Evolutionary conservation across 495 filamentous ascomycete genomes (phyloP).

Genomic region (Parmelia sp.): DNA sequence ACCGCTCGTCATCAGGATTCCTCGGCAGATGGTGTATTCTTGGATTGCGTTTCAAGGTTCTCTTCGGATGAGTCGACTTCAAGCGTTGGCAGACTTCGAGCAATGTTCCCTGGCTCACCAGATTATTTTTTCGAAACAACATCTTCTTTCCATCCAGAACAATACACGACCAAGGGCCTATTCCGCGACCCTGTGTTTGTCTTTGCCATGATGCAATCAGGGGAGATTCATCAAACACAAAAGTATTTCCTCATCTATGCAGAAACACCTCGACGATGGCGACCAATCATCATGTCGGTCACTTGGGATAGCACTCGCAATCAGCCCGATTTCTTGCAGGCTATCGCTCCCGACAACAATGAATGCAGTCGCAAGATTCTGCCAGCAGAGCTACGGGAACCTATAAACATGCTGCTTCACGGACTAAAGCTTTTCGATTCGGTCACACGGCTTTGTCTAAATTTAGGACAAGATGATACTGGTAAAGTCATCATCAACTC

Average conservation of each 20-base stretch:
- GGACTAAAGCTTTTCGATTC: neutral
- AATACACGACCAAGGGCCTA: neutral
- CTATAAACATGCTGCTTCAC: slow-evolving; percentile 1
- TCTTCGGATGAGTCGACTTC: too few species aligned
- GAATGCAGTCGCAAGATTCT: neutral
- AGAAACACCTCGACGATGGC: slow-evolving; percentile 3
- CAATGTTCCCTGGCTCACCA: neutral
- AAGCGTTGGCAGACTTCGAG: neutral
- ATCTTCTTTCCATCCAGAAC: neutral
- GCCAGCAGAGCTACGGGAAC: slow-evolving; percentile 1
- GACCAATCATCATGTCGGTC: neutral
- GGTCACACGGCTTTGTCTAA: neutral
- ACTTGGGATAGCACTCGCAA: neutral
- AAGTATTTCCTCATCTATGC: slow-evolving; percentile 11
- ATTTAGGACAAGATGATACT: neutral
- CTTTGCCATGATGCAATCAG: neutral
- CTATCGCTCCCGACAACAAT: neutral
- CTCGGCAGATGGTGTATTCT: too few species aligned
- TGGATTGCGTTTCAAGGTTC: too few species aligned
- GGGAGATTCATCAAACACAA: slow-evolving; percentile 5
- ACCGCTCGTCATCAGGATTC: too few species aligned
- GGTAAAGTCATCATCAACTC: neutral
- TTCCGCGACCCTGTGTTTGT: slow-evolving; percentile 1
- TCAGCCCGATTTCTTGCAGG: neutral
- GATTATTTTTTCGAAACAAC: neutral